phyloP scores from a whole-genome alignment of 2,329 filamentous ascomycete species.

The Cercospora berteroae region DNA sequence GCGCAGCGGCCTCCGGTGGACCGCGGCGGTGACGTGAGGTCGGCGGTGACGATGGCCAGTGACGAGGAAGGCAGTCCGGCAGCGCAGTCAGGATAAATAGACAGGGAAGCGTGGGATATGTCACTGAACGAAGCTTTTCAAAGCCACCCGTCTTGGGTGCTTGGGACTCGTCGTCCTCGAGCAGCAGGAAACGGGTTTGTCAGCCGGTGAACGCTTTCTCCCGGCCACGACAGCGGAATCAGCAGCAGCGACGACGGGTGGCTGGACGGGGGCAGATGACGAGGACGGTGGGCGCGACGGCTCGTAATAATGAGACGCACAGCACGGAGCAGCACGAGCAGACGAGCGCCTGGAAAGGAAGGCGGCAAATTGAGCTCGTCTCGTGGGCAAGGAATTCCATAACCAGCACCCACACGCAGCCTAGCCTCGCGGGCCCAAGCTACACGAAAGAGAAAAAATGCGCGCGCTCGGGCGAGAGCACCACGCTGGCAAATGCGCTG shows the following conservation, averaged over 20 bases:
- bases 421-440: neutral
- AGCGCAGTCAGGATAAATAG: neutral
- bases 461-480: neutral
- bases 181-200: conserved; percentile 1
- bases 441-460: neutral
- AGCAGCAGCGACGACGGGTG: neutral
- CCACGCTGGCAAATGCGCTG: neutral
- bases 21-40: conserved; percentile 1
- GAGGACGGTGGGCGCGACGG: neutral
- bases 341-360: neutral
- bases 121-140: neutral
- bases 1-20: neutral
- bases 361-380: neutral
- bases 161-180: conserved; percentile 3
- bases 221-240: neutral
- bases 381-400: neutral
- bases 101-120: conserved; percentile 2
- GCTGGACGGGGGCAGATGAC: neutral
- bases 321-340: neutral
- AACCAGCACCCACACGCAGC: neutral
- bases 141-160: conserved; percentile 1
- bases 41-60: neutral
- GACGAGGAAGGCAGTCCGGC: neutral
- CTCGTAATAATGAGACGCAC: neutral
- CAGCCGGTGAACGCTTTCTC: neutral